Conservation (phyloP, 768 basidiomycete genomes). For the Termitomyces sp. region DNA sequence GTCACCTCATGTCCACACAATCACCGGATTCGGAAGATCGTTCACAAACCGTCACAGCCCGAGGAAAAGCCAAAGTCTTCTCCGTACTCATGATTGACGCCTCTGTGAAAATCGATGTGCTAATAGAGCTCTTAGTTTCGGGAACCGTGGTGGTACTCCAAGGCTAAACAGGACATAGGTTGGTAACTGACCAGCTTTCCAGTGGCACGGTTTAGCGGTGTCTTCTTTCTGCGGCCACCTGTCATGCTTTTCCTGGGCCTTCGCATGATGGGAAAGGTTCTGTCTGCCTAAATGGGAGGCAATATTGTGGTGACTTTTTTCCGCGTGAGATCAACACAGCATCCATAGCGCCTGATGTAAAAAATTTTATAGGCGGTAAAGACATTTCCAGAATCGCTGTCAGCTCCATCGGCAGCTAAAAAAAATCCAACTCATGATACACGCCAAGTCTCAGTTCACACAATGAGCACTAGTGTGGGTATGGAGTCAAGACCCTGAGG, state of each 20-base stretch:
- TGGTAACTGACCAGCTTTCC: not conserved
- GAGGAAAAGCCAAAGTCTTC: not conserved
- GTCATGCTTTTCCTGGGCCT: not conserved
- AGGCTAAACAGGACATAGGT: not conserved
- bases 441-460: not conserved
- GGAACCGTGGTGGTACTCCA: not conserved
- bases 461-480: not conserved
- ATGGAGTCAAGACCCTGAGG: not conserved
- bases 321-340: not conserved
- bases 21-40: not conserved
- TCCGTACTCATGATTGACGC: not conserved
- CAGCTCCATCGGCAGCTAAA: too few relatives aligned
- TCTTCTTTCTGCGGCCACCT: not conserved
- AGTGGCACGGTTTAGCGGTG: not conserved
- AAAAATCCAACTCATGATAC: too few relatives aligned
- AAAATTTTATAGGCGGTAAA: too few relatives aligned
- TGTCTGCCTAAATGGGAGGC: not conserved
- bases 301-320: not conserved
- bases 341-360: not conserved
- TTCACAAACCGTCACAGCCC: not conserved
- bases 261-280: not conserved
- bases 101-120: conserved; percentile 2
- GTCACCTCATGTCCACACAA: not conserved
- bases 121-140: not conserved
- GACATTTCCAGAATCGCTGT: not conserved